Evolutionary conservation across 2,329 filamentous ascomycete genomes (phyloP).

Genomic region (Diaporthe capsici): DNA sequence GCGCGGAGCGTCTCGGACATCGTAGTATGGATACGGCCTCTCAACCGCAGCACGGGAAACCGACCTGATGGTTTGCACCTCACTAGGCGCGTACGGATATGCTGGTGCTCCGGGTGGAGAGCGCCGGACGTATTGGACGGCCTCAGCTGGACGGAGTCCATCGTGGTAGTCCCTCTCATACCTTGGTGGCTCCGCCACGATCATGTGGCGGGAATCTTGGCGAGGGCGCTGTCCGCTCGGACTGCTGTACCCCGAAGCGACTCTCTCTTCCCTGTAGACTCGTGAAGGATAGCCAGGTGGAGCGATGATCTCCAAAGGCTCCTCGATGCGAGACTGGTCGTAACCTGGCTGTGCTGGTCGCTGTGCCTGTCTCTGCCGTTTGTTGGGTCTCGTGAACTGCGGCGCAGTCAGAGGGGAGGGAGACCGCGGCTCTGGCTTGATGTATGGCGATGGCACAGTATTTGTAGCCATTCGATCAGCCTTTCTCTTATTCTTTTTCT

Average conservation of each 20-base stretch:
- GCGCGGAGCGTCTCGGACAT: conserved; percentile 58
- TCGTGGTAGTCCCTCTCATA: conserved; percentile 54
- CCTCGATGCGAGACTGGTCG: conserved; percentile 55
- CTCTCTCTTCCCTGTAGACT: conserved; percentile 50
- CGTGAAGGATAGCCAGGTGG: conserved; percentile 52
- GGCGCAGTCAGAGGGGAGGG: conserved; percentile 70
- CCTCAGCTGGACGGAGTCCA: conserved; percentile 49
- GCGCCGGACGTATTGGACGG: conserved; percentile 54
- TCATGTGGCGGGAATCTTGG: conserved; percentile 47
- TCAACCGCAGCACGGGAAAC: conserved; percentile 59
- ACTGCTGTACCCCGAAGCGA: conserved; percentile 55
- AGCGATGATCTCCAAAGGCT: conserved; percentile 60
- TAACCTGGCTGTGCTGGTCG: conserved; percentile 54
- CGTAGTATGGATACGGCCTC: conserved; percentile 59
- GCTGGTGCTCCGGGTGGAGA: conserved; percentile 55
- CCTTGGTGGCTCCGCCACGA: conserved; percentile 46
- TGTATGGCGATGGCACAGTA: conserved; percentile 64
- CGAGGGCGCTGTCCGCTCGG: conserved; percentile 47
- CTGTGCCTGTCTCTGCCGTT: conserved; percentile 66
- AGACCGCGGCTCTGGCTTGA: conserved; percentile 76
- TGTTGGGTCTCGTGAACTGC: conserved; percentile 67
- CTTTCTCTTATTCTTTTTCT: conserved; percentile 67
- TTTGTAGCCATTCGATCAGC: conserved; percentile 64
- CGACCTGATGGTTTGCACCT: conserved; percentile 56
- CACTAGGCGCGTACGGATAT: conserved; percentile 55